A percentile compares a stretch with the other conserved stretches of the same genome.
Evolutionary conservation across 2,329 filamentous ascomycete species (phyloP).

Genomic region (Botrytis paeoniae): DNA sequence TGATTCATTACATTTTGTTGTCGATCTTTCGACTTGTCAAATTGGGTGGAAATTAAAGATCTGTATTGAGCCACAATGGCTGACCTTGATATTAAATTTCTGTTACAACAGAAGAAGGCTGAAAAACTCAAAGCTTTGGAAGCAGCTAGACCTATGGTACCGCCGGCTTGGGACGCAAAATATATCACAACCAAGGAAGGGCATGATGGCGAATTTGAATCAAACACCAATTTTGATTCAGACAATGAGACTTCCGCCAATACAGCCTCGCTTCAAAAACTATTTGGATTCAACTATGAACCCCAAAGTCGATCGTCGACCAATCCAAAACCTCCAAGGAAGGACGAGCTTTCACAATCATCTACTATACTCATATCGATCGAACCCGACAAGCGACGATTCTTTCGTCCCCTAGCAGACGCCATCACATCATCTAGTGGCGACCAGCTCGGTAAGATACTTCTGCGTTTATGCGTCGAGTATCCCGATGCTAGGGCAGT

Average conservation of each 20-base stretch:
- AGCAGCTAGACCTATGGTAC: neutral
- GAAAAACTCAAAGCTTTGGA: neutral
- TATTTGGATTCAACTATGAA: neutral
- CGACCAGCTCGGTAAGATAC: neutral
- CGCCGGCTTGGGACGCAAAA: neutral
- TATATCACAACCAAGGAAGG: neutral
- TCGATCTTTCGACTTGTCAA: slow-evolving; percentile 1
- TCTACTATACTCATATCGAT: slow-evolving; percentile 5
- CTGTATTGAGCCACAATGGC: neutral
- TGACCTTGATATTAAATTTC: neutral
- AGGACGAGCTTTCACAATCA: neutral
- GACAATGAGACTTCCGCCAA: neutral
- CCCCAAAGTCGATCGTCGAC: neutral
- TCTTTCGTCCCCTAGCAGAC: slow-evolving; percentile 14
- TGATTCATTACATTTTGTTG: neutral
- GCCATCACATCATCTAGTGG: slow-evolving; percentile 4
- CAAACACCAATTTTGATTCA: neutral
- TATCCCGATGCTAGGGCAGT: slow-evolving; percentile 10
- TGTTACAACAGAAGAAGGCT: neutral
- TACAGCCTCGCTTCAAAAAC: neutral
- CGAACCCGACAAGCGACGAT: slow-evolving; percentile 4
- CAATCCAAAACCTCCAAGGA: neutral
- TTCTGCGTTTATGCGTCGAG: slow-evolving; percentile 9
- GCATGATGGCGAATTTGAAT: neutral
- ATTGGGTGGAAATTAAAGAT: neutral